phyloP scores from a whole-genome alignment of 139 green algal genomes.

The Penium margaritaceum region DNA sequence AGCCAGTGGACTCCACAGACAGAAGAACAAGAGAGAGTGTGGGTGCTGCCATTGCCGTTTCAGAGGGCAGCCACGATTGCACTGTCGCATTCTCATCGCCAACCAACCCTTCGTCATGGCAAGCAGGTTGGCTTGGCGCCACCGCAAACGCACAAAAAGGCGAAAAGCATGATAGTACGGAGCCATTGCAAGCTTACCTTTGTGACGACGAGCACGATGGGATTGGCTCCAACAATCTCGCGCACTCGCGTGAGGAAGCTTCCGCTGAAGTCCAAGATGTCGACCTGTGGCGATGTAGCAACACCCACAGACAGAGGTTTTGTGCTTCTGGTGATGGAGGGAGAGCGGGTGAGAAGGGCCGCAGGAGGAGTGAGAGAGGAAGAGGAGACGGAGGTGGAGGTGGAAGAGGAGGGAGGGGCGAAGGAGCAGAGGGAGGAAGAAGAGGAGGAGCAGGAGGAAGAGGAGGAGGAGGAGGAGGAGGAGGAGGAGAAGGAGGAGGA shows the following conservation, averaged over 20 bases:
- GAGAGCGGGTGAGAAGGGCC: conserved; percentile 3
- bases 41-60: no score
- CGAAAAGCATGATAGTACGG: no score
- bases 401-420: background rate
- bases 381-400: background rate
- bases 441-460: background rate
- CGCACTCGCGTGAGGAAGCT: conserved; percentile 67
- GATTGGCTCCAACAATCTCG: conserved; percentile 81
- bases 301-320: background rate
- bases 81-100: no score
- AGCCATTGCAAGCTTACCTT: conserved; percentile 67
- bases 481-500: no score
- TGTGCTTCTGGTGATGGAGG: conserved; percentile 25
- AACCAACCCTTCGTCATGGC: no score
- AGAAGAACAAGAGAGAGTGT: no score
- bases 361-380: background rate
- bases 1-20: no score
- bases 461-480: no score
- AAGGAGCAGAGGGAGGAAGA: background rate
- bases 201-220: conserved; percentile 81
- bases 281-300: conserved; percentile 70
- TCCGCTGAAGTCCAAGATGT: conserved; percentile 76
- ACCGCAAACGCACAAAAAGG: no score
- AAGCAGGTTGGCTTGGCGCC: no score
- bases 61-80: no score